Base-by-base conservation (phyloP, 2,329 filamentous ascomycete genomes). In the Fusarium nematophilum region DNA sequence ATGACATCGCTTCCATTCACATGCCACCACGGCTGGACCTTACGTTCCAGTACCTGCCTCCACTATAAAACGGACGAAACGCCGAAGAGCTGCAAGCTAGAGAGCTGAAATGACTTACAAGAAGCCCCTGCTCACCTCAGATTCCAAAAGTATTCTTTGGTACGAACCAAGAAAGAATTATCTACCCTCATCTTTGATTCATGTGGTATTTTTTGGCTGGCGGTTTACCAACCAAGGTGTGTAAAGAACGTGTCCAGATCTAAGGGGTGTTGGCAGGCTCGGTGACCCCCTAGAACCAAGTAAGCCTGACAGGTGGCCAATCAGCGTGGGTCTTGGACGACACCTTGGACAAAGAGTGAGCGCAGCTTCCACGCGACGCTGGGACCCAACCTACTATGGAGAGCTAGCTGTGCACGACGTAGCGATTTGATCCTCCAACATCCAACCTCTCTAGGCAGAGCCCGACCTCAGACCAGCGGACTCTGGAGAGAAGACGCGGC, bases 331-430 rank as follows among this genome's bases (percentile, higher is more conserved):
- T 11, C 34, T 39, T 53, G 56, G 65, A 66, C 66, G 63, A 68
- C 69, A 72, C 69, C 67, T 67, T 68, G 55, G 42, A 65, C 43
- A 57, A 66, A 65, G 55, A 55, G 52, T 54, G 36, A 57, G 48
- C 57, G 57, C 55, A 67, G 57, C 64, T 68, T 64, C 40, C 47
- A 56, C 33, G 43, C 50, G 53, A 64, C 36, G 46, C 39, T 45
- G 51, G 56, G 58, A 59, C 57, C 57, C 62, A 50, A 47, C 29
- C 45, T 21, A 18, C 36, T 30, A 31, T 30, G 29, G 42, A 27
- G 5, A 53, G 50, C 50, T 61, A 57, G 43, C 51, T 38, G 36
- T 53, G 42, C 53, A 46, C 55, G 62, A 55, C 53, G 51, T 53
- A 53, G 56, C 51, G 49, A 62, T 36, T 65, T 51, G 38, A 50